Conservation (phyloP, 2,329 filamentous ascomycete genomes). For the Paecilomyces formosus region DNA sequence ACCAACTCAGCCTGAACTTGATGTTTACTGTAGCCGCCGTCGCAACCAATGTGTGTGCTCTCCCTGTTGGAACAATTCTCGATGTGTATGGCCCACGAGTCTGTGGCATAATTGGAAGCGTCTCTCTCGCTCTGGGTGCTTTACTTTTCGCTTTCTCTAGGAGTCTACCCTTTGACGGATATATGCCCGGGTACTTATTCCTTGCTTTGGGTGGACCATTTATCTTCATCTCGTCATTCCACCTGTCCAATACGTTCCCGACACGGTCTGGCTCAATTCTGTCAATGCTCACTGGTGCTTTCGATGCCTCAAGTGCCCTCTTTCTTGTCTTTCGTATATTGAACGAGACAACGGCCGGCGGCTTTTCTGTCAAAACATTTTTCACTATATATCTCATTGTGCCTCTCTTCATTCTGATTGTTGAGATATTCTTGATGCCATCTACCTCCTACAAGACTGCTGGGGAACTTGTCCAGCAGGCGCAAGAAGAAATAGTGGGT, state of each 20-base stretch:
- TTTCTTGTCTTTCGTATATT: conserved; percentile 68
- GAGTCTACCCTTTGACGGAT: conserved; percentile 63
- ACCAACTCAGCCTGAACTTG: conserved; percentile 58
- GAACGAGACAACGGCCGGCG: conserved; percentile 52
- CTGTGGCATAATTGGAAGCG: conserved; percentile 63
- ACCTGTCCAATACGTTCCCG: conserved; percentile 78
- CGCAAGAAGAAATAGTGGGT: conserved; percentile 48
- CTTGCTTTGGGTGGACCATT: conserved; percentile 74
- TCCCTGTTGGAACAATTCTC: conserved; percentile 77
- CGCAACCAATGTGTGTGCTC: conserved; percentile 75
- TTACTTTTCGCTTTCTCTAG: conserved; percentile 63
- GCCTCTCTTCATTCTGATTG: conserved; percentile 56
- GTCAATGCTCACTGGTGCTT: conserved; percentile 71
- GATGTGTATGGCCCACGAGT: conserved; percentile 74
- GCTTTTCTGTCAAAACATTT: conserved; percentile 59
- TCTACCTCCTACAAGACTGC: conserved; percentile 74
- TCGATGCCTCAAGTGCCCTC: conserved; percentile 72
- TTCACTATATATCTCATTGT: conserved; percentile 67
- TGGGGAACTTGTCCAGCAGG: conserved; percentile 70
- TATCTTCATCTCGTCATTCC: conserved; percentile 75
- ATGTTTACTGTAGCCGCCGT: conserved; percentile 92
- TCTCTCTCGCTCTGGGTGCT: conserved; percentile 63
- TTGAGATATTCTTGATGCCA: conserved; percentile 67
- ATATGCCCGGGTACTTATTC: conserved; percentile 66
- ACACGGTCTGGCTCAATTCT: conserved; percentile 70